These are phyloP conservation scores for Nothomitra cinnamomea DNA, from an alignment of 2,329 filamentous ascomycete species.

Conservation along the genomic window DNA sequence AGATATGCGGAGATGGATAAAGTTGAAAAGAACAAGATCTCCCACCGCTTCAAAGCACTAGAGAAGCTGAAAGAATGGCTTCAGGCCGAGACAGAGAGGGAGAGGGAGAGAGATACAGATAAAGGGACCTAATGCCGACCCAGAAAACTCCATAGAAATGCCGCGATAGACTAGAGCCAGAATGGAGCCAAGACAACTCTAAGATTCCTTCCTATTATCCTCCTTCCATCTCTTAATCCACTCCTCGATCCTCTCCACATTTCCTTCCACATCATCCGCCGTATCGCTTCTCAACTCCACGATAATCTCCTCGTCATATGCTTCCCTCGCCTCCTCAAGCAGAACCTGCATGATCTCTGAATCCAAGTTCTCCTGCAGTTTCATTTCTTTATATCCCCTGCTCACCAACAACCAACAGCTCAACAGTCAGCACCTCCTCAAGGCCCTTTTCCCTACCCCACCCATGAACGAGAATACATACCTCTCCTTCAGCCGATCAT, in stretches of 20 bases:
- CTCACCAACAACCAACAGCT: background rate
- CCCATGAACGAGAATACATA: conserved; percentile 19
- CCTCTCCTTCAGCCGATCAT: conserved; percentile 66
- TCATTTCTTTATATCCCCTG: conserved; percentile 67
- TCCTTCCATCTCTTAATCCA: conserved; percentile 77
- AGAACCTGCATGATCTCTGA: conserved; percentile 96
- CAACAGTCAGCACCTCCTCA: background rate
- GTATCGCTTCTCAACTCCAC: conserved; percentile 61
- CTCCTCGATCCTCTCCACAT: conserved; percentile 63
- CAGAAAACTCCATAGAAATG: too few species aligned
- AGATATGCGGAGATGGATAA: conserved; percentile 92
- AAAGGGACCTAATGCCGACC: too few species aligned
- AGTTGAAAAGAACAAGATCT: conserved; percentile 74
- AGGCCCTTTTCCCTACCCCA: background rate
- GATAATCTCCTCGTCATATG: conserved; percentile 74
- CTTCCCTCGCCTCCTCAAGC: conserved; percentile 73
- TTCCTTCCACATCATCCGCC: conserved; percentile 47
- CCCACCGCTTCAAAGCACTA: conserved; percentile 77
- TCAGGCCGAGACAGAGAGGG: conserved; percentile 12
- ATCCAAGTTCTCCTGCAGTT: conserved; percentile 91
- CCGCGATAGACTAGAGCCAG: background rate
- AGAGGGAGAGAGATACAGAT: too few species aligned
- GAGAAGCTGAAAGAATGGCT: conserved; percentile 67
- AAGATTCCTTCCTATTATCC: conserved; percentile 29
- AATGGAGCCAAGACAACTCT: background rate